phyloP scores from a whole-genome alignment of 2,329 filamentous ascomycete genomes.

The Raffaelea arxii region DNA sequence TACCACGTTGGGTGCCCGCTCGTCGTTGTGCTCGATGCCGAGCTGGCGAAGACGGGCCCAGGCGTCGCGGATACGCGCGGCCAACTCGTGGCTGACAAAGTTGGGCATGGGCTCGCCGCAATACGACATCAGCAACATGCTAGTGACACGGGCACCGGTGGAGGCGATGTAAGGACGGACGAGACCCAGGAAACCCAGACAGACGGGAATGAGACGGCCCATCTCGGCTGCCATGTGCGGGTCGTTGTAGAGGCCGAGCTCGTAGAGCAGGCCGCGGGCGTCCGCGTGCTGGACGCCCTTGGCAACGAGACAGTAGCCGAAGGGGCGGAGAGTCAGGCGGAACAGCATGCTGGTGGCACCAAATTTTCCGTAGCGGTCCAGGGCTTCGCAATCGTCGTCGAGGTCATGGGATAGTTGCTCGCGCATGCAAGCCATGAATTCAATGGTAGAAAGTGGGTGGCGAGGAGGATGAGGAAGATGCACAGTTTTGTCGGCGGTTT shows the following conservation, averaged over 20 bases:
- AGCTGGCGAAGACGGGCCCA: neutral
- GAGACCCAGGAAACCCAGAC: neutral
- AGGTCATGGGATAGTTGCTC: neutral
- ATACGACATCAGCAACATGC: slow-evolving; percentile 3
- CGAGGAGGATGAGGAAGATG: no score
- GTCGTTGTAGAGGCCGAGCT: neutral
- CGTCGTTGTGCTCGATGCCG: neutral
- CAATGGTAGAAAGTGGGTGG: no score
- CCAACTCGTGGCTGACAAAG: neutral
- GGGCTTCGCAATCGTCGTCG: neutral
- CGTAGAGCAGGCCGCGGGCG: neutral
- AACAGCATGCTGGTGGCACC: neutral
- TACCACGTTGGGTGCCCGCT: neutral
- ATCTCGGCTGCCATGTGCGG: neutral
- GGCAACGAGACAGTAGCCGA: neutral
- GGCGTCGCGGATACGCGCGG: no score
- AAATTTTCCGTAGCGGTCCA: neutral
- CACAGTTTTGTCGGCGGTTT: no score
- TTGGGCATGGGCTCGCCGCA: neutral
- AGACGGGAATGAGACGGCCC: slow-evolving; percentile 1
- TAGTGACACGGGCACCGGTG: neutral
- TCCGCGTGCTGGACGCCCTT: neutral
- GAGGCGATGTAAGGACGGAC: neutral
- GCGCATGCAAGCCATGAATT: no score
- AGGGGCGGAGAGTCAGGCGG: neutral